Evolutionary conservation across 805 yeast genomes (phyloP), one percentile per base, ranked within the genome.

Genomic region (Monosporozyma aerobia): DNA sequence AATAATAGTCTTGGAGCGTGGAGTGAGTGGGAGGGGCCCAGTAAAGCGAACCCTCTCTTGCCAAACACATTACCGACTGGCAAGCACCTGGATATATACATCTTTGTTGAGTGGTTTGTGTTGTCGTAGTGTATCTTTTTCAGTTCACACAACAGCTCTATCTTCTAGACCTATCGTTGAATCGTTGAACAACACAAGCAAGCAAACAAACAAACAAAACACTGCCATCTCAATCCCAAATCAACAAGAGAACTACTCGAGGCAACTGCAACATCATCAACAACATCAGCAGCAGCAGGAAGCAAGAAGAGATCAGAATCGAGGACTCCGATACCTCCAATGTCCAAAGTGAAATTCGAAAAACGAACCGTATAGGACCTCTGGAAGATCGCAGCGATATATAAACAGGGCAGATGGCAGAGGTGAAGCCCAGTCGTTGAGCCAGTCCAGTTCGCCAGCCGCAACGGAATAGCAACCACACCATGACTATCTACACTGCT

Each of bases 401-500:
- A 45, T 19, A 44, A 44, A 14, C 33, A 29, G 47, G 29, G 29
- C 2, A 23, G 19, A 25, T 3, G 27, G 43, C 5, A 22, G 19
- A 43, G 22, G 19, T 19, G 19, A 19, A 19, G 19, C 19, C 19
- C 19, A 19, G 19, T 19, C 19, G 19, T 19, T 19, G 19, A 19
- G 19, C 19, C 19, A 19, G 19, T 19, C 19, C 19, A 19, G 19
- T 19, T 19, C 19, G 19, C 19, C 19, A 19, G 2, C 19, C 19
- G 19, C 45, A 3, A 2, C 13, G 16, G 23, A 44, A 44, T 10
- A 8, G n/a, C 35, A 44, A 10, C 23, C 10, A 44, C 47, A 53
- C 33, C 22, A 80, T 80, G 84, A 54, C 76, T 9, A 72, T 86
- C 40, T 79, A 79, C 69, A 70, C 80, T 47, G 94, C 96, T 9